Evolutionary conservation across 2,329 filamentous ascomycete species (phyloP), one percentile per base, ranked within the genome.

Genomic region (Cylindrodendrum hubeiense): DNA sequence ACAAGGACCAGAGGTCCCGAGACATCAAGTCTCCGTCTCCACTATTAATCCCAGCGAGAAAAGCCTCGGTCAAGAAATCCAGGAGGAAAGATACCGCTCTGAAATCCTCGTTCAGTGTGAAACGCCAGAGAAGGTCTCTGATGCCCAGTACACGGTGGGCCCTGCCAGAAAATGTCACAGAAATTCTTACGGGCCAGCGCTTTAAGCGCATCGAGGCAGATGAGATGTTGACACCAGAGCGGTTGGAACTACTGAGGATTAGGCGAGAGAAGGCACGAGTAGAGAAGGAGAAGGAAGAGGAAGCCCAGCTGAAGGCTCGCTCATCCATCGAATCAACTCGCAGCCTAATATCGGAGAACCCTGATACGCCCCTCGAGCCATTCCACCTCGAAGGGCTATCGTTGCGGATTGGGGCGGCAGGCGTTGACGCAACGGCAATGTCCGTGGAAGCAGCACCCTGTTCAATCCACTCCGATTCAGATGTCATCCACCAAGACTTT

Each of bases 121-220:
- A 56, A 10, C 62, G 62, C 4, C 56, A 63, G 17, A 64, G 67
- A 12, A 70, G 69, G 26, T 59, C 66, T 34, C 60, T 66, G 26
- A 71, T 68, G 10, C 71, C 70, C 37, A 58, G 68, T 15, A 75
- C 84, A 46, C 80, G 84, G 76, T 87, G 87, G 85, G 84, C 83
- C 15, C 74, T 90, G 30, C 81, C 86, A 0, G 85, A 87, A 55
- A 88, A 87, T 66, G 81, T 90, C 70, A 82, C 85, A n/a, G 87
- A 87, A 30, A 79, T 89, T 12, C 82, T 90, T 63, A 85, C 80
- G 44, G 83, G 84, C 19, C 85, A 85, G 46, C 79, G 86, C 49
- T 89, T 90, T 73, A 82, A 82, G 66, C 83, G 82, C 50, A 81
- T 86, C 57, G 87, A 90, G 66, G 87, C 83, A 0, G 86, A 89